phyloP scores from a whole-genome alignment of 805 yeast genomes.

The Yarrowia sp. region DNA sequence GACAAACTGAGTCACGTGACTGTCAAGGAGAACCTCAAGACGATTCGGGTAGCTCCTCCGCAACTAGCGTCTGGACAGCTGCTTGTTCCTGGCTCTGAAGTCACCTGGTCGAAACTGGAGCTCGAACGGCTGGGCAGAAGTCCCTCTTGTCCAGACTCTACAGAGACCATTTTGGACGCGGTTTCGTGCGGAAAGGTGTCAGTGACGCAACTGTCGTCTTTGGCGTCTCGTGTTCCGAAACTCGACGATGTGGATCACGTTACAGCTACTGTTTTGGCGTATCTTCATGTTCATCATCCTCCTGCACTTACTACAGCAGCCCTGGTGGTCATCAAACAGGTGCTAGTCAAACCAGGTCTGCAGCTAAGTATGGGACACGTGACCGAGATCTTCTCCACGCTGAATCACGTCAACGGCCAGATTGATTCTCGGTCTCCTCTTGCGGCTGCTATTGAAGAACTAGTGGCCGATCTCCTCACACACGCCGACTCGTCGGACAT shows the following conservation, averaged over 20 bases:
- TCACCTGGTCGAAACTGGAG: conserved; percentile 10
- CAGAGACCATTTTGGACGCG: background rate
- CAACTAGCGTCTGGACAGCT: background rate
- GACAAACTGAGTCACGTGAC: background rate
- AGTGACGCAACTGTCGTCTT: background rate
- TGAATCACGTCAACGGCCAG: background rate
- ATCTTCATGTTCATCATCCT: background rate
- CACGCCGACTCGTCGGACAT: background rate
- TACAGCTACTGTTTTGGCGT: background rate
- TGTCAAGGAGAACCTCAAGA: background rate
- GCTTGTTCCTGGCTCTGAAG: background rate
- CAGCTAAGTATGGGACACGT: background rate
- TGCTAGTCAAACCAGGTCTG: background rate
- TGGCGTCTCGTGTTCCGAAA: background rate
- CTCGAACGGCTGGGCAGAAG: background rate
- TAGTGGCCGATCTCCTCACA: background rate
- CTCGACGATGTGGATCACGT: background rate
- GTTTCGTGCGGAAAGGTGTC: background rate
- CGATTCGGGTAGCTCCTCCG: background rate
- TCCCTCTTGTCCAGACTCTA: background rate
- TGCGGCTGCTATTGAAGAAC: conserved; percentile 13
- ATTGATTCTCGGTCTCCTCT: conserved; percentile 1
- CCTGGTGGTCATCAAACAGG: background rate
- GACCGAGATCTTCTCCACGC: background rate
- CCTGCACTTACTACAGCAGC: background rate